These are phyloP conservation scores for Puccinia novopanici DNA, from an alignment of 1,284 basidiomycete species.

Conservation along the genomic window DNA sequence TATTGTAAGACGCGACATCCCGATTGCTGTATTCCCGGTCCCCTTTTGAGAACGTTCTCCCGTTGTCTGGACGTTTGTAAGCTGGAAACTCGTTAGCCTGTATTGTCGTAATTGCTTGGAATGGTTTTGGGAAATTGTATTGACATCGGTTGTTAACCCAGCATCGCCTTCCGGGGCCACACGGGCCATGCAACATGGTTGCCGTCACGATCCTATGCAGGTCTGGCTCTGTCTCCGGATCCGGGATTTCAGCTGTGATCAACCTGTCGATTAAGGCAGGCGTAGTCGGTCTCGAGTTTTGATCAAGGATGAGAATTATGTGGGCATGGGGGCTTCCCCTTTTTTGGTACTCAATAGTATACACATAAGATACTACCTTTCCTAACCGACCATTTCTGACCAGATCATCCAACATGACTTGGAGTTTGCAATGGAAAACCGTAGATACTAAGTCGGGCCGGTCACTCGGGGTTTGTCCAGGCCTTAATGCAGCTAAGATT, in stretches of 20 bases:
- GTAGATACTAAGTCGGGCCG: constrained; percentile 62
- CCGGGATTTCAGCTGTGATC: background rate
- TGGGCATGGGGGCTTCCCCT: constrained; percentile 64
- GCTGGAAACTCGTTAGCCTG: background rate
- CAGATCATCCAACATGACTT: constrained; percentile 55
- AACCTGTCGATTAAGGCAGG: background rate
- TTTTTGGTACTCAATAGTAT: constrained; percentile 65
- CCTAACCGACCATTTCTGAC: constrained; percentile 59
- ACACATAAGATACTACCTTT: constrained; percentile 59
- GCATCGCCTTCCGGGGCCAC: too few relatives aligned
- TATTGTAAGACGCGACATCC: constrained; percentile 14
- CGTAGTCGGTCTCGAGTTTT: background rate
- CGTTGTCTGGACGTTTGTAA: background rate
- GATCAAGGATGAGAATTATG: background rate
- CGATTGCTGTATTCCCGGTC: background rate
- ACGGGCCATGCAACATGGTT: background rate
- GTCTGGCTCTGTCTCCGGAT: background rate
- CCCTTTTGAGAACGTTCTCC: background rate
- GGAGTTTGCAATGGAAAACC: constrained; percentile 63
- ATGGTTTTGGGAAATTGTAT: background rate
- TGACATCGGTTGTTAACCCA: too few relatives aligned
- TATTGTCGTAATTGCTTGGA: too few relatives aligned
- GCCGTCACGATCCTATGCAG: background rate
- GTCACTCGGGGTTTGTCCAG: constrained; percentile 61
- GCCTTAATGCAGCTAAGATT: constrained; percentile 61